Evolutionary conservation across 169 alveolate species (phyloP).

Genomic region (Eimeria nieschulzi): DNA sequence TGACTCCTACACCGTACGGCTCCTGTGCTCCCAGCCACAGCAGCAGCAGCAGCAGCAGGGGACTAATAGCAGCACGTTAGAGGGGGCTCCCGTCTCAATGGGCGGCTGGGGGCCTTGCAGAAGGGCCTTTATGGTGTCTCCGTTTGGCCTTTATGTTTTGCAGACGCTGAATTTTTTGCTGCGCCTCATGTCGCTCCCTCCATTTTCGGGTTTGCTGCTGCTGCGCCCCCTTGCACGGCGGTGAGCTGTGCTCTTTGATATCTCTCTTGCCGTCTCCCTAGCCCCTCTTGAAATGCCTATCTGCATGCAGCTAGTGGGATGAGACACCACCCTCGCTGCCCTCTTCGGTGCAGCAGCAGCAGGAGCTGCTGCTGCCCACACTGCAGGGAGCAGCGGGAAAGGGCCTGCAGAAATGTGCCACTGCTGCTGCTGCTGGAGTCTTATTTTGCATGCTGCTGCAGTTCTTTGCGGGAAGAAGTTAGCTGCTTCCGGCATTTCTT

Average conservation of each 20-base stretch:
- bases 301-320: too few species aligned
- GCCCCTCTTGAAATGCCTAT: background rate
- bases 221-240: background rate
- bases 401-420: too few species aligned
- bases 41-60: too few species aligned
- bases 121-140: too few species aligned
- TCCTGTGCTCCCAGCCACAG: background rate
- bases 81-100: too few species aligned
- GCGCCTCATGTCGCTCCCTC: background rate
- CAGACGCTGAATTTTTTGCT: background rate
- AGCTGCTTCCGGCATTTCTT: background rate
- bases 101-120: too few species aligned
- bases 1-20: background rate
- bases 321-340: too few species aligned
- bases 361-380: too few species aligned
- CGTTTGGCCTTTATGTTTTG: background rate
- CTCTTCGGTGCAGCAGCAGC: too few species aligned
- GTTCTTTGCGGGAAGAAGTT: slow-evolving; percentile 11
- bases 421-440: too few species aligned
- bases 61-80: too few species aligned
- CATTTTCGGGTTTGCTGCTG: background rate
- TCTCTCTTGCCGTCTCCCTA: background rate
- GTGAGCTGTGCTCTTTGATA: background rate
- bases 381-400: too few species aligned
- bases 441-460: background rate